Evolutionary conservation across 371 early-diverging fungal genomes (phyloP), one percentile per base, ranked within the genome.

Genomic region (Mortierella sp.): DNA sequence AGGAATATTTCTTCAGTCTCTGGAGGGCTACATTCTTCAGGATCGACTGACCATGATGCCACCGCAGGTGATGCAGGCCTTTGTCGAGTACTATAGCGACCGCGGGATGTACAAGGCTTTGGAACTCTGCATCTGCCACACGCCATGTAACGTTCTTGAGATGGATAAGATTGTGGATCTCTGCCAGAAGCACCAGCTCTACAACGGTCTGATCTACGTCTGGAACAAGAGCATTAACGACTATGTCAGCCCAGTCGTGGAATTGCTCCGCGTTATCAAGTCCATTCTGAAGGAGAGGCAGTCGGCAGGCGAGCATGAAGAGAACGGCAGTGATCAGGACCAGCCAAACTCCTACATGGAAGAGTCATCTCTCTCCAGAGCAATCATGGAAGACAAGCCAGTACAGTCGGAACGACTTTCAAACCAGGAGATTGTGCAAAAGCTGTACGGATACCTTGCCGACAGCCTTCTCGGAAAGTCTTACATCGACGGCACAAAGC

Each of bases 231-330:
- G 92, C 44, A 90, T 96, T 87, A 88, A 91, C 6, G 97, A 97
- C 79, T 96, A 92, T 88, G 95, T 95, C n/a, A 93, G 93, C 40
- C 96, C 96, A 0, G 89, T 96, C 5, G 93, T 96, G 34, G 94
- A 94, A 70, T 89, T 96, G 74, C 88, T 96, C 9, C 90, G 91
- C 73, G 89, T 94, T 11, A 89, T 95, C 54, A 91, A 91, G 46
- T 48, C 74, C 8, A 90, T 93, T 5, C 82, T 93, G n/a, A 89
- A 91, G 57, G 79, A 80, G 16, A 74, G 88, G 53, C 80, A 73
- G 5, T 26, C 14, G 1, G 67, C 54, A 44, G 14, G 4, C 8
- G 50, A 44, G n/a, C 50, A 53, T 16, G 46, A n/a, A 11, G 37
- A 74, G 28, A 48, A 59, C 26, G 40, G 37, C 0, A 71, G n/a